Evolutionary conservation across 2,329 filamentous ascomycete genomes (phyloP).

Genomic region (Penicillium sp.): DNA sequence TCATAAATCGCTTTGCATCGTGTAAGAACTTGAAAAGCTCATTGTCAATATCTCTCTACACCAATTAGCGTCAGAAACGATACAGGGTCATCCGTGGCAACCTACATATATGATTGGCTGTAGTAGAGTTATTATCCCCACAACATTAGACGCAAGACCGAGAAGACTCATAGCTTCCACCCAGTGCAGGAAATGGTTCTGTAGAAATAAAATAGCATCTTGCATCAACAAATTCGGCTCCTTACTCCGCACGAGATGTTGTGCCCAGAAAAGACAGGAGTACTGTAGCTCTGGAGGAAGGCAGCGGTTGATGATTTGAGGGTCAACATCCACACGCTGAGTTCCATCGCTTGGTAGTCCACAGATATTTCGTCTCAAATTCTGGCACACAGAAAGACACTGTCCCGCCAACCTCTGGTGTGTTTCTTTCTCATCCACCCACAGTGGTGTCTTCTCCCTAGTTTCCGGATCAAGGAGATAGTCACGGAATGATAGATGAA

Average conservation of each 20-base stretch:
- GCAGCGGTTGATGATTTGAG: not conserved
- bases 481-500: slow-evolving; percentile 15
- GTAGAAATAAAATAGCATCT: slow-evolving; percentile 4
- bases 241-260: slow-evolving; percentile 31
- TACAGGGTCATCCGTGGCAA: not conserved
- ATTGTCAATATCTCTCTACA: not conserved
- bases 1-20: not conserved
- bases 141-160: not conserved
- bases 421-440: not conserved
- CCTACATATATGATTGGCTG: slow-evolving; percentile 3
- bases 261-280: slow-evolving; percentile 25
- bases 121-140: not conserved
- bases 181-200: slow-evolving; percentile 13
- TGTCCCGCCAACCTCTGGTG: not conserved
- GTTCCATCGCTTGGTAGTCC: slow-evolving; percentile 1
- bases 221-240: too few relatives aligned
- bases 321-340: not conserved
- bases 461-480: slow-evolving; percentile 5
- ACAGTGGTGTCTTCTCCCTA: not conserved
- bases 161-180: slow-evolving; percentile 9
- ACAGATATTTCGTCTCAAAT: slow-evolving; percentile 12
- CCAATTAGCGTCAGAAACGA: not conserved
- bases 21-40: not conserved
- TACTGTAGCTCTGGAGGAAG: slow-evolving; percentile 6
- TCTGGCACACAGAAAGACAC: not conserved